Base-by-base conservation (phyloP, 768 basidiomycete genomes). In the Exidia glandulosa region DNA sequence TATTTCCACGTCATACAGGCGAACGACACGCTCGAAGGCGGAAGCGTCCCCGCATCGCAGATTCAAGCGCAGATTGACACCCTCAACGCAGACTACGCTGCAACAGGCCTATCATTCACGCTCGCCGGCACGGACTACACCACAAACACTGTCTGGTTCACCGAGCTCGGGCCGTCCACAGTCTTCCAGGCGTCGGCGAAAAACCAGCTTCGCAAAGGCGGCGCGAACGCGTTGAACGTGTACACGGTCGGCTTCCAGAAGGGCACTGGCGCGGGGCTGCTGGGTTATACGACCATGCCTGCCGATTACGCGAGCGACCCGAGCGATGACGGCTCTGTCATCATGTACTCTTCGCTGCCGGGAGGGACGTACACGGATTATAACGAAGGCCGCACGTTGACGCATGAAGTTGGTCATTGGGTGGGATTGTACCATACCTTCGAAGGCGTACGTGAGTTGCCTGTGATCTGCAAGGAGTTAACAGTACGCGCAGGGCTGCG, bases 181-280 rank as follows among this genome's bases (percentile, higher is more conserved):
- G 56, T 63, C 5, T 61, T 61, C 30, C 79, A 82, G 66, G 77
- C 72, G 4, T 66, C 68, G 9, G 81, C 82, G 80, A 82, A 82
- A 73, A 66, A 48, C 0, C 57, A 71, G 32, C 74, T 82, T 32
- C 74, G 80, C 33, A 37, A 69, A 52, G 80, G 82, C 52, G 71
- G 67, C 31, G 69, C 65, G 2, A 64, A 65, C 12, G 74, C 70
- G 47, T 72, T 83, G 58, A 82, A 81, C 60, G 71, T 81, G 56
- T 82, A 81, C 71, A 75, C 75, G n/a, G 59, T 59, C 14, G 25
- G 27, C 12, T 48, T 59, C 59, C 33, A 57, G n/a, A n/a, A 25
- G 25, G 59, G 58, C 1, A 27, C 50, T 19, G 63, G 57, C 29
- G 16, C 47, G 30, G 3, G 57, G 14, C 25, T 30, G 32, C 32